Base-by-base conservation (phyloP, 257 asterid genomes). In the Scutellaria minor region DNA sequence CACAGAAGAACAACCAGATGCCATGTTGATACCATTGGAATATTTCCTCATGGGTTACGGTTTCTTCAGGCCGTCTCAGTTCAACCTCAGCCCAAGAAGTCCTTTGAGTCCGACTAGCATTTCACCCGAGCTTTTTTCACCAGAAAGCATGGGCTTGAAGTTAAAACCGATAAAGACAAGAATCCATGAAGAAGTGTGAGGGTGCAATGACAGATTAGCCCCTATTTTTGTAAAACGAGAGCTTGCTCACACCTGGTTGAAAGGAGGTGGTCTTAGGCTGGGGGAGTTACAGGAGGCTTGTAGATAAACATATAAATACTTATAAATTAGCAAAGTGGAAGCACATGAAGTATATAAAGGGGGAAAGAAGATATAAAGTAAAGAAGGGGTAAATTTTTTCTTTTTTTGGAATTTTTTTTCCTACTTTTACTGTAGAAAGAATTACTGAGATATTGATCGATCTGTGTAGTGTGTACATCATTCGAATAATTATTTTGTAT, bases 1-100 rank as follows among this genome's bases (percentile, higher is more conserved):
- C 2, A 89, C 93, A 0, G 93, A 89, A 83, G 96, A 89, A 78
- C 96, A 87, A 73, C 96, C 96, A 0, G 87, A 89, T 12, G 91
- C 91, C 54, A 87, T 89, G 96, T 62, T 85, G 66, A 89, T 84
- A 52, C 96, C 96, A 2, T 68, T 89, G 7, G 96, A 89, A 70
- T 89, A 87, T 76, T 89, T 89, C 55, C 84, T 89, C 70, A 84
- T 89, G 93, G 90, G 93, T 3, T 81, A 54, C 24, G 93, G 96
- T 58, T 83, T 84, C 81, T 79, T 77, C 69, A 85, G 85, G 74
- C 88, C 88, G 7, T 86, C 83, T 14, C 84, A 75, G 41, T 40
- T 64, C 72, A 82, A 70, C 22, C 80, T 82, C 31, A 86, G 91
- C 80, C 91, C 91, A 1, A 75, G 91, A 78, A 86, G 91, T 74